A percentile compares a stretch with the other conserved stretches of the same genome.
These are phyloP conservation scores for Exophiala viscosa DNA, from an alignment of 2,329 filamentous ascomycete species.

Conservation along the genomic window DNA sequence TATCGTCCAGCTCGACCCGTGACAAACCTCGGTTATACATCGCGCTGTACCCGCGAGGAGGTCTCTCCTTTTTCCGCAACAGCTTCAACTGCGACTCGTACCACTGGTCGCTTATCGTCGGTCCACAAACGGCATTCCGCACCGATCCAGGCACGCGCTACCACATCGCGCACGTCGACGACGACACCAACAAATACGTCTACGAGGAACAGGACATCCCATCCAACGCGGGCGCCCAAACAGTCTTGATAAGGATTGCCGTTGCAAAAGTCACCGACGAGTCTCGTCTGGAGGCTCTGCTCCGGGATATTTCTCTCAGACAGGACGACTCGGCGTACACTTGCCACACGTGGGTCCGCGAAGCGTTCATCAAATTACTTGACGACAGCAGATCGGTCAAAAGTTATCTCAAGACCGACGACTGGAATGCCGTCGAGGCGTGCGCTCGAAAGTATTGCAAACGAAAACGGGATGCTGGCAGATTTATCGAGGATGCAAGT, in stretches of 20 bases:
- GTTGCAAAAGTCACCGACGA: conserved; percentile 27
- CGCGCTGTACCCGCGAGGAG: conserved; percentile 24
- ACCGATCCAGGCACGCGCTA: conserved; percentile 22
- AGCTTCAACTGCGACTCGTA: conserved; percentile 26
- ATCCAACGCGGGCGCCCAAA: conserved; percentile 14
- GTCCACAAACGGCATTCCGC: conserved; percentile 18
- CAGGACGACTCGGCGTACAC: conserved; percentile 22
- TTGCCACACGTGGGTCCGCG: conserved; percentile 26
- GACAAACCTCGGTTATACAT: conserved; percentile 28
- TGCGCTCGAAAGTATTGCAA: conserved; percentile 27
- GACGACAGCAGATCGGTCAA: conserved; percentile 20
- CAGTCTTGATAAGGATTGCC: conserved; percentile 20
- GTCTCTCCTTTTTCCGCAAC: conserved; percentile 21
- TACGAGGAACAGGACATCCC: conserved; percentile 28
- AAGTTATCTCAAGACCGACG: conserved; percentile 23
- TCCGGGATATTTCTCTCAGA: conserved; percentile 14
- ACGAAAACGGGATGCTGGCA: conserved; percentile 23
- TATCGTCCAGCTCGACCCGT: conserved; percentile 20
- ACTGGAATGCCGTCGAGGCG: conserved; percentile 24
- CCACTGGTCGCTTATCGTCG: conserved; percentile 26
- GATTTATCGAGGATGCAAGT: conserved; percentile 14
- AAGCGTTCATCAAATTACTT: conserved; percentile 22
- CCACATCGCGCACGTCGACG: conserved; percentile 23
- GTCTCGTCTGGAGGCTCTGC: conserved; percentile 18
- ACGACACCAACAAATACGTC: conserved; percentile 12